Base-by-base conservation (phyloP, 768 basidiomycete species). In the Tylopilus subfusipes region DNA sequence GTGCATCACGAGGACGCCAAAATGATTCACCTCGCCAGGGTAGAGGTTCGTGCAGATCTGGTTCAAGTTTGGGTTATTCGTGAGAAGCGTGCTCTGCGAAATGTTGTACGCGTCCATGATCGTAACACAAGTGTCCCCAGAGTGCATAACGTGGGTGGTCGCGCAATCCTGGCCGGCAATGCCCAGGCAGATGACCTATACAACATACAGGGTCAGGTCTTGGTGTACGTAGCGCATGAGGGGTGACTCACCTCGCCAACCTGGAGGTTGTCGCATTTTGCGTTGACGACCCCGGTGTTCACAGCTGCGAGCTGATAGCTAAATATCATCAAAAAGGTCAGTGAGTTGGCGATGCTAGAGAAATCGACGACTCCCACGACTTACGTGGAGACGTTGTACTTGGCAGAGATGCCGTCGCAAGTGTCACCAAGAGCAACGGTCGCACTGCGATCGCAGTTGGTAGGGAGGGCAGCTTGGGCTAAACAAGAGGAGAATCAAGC, bases 41-140 rank as follows among this genome's bases (percentile, higher is more conserved):
- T 82, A 82, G 50, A 87, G 75, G 71, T 84, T 84, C 31, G 66
- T 67, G 70, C 83, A 85, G 8, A 31, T 60, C 10, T 57, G 52
- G 66, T 83, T 71, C 52, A 88, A 66, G 62, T 88, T 84, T 3
- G 82, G 85, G 72, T 88, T 89, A 74, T 88, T 87, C 29, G 73
- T 62, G 56, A 75, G 65, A 22, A 90, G 72, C 21, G 78, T 78
- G 36, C 59, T 73, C 58, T 74, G 55, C 45, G 76, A 62, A 54
- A 85, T 78, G 27, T 72, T 73, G 53, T 76, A 75, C 22, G 53
- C 64, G 0, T 54, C 45, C 3, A 77, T 67, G 50, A 88, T 77
- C 22, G 45, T 49, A 1, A 48, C 58, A 69, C 88, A 89, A 31
- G 70, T 76, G 62, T 88, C 79, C n/a, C 78, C 80, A 0, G 61